Evolutionary conservation across 163 green algal species (phyloP), one percentile per base, ranked within the genome.

Genomic region (Scenedesmus sp.): DNA sequence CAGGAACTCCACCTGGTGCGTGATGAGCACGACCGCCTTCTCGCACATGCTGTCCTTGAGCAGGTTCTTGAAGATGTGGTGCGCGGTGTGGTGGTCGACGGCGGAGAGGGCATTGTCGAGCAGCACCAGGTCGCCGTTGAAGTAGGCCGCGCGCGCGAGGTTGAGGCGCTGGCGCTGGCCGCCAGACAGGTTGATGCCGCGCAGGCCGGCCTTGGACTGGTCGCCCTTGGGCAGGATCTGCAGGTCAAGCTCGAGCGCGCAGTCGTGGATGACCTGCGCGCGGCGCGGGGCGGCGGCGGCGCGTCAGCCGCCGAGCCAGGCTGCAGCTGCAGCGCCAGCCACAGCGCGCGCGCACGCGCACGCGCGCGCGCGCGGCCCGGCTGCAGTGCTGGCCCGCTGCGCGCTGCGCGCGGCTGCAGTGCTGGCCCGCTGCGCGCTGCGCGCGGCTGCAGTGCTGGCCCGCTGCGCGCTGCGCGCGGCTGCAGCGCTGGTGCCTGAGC

Each of bases 121-220:
- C 89, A 48, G 76, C 42, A 88, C 66, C n/a, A 87, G 74, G 48
- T 88, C 85, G 39, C 79, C 78, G 73, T 84, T 65, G 63, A 86
- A 83, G 81, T 91, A 93, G 18, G 86, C 70, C 24, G 88, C 86
- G n/a, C 88, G 74, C 0, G 88, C 88, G 48, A 91, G 73, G 56
- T 86, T 84, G n/a, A 93, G 83, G 63, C 89, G 84, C 83, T 90
- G 85, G 47, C 89, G 85, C 81, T 93, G 89, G 3, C 89, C 87
- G 36, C 89, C 89, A 18, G 82, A 90, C 58, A 94, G 84, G 83
- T 91, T 93, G 82, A 94, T 88, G 63, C 89, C 89, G 31, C 84
- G 78, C 86, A 92, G 85, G 34, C 89, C 89, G 11, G 90, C 91
- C 83, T 88, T 86, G 73, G 77, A 87, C 72, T 85, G 54, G 76